Evolutionary conservation across 331 rosid species (phyloP).

Genomic region (Phaseolus coccineus): DNA sequence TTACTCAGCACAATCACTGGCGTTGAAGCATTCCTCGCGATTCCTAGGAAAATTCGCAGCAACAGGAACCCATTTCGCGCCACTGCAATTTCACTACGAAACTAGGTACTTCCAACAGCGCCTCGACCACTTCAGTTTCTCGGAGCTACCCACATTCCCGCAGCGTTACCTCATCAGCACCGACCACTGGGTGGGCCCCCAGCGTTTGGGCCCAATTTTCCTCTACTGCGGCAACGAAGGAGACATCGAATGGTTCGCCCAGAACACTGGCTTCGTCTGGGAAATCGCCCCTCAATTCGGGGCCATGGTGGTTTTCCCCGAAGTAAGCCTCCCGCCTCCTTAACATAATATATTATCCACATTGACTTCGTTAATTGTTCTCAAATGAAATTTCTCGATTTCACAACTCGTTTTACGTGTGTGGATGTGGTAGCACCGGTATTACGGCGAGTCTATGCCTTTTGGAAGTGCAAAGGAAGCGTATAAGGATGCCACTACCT

Average conservation of each 20-base stretch:
- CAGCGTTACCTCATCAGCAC: constrained; percentile 84
- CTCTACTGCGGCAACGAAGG: constrained; percentile 96
- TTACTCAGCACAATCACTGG: constrained; percentile 41
- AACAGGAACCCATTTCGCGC: neutral
- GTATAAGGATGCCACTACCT: constrained; percentile 71
- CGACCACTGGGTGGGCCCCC: constrained; percentile 68
- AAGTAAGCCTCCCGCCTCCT: constrained; percentile 48
- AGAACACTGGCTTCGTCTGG: constrained; percentile 82
- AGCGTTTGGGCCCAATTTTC: constrained; percentile 73
- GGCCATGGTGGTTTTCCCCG: constrained; percentile 90
- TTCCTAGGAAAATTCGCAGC: constrained; percentile 60
- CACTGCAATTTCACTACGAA: constrained; percentile 54
- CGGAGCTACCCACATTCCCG: constrained; percentile 56
- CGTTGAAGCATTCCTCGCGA: constrained; percentile 49
- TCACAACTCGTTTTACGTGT: neutral
- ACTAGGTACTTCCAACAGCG: constrained; percentile 70
- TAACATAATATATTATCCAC: neutral
- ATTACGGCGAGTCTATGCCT: constrained; percentile 83
- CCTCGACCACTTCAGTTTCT: constrained; percentile 87
- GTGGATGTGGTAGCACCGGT: constrained; percentile 66
- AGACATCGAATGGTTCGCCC: constrained; percentile 86
- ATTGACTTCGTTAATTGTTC: neutral
- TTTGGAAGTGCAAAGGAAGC: constrained; percentile 71
- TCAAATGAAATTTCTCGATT: neutral
- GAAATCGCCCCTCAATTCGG: constrained; percentile 83